Evolutionary conservation across 257 asterid genomes (phyloP).

Genomic region (Ajuga chamaepitys): DNA sequence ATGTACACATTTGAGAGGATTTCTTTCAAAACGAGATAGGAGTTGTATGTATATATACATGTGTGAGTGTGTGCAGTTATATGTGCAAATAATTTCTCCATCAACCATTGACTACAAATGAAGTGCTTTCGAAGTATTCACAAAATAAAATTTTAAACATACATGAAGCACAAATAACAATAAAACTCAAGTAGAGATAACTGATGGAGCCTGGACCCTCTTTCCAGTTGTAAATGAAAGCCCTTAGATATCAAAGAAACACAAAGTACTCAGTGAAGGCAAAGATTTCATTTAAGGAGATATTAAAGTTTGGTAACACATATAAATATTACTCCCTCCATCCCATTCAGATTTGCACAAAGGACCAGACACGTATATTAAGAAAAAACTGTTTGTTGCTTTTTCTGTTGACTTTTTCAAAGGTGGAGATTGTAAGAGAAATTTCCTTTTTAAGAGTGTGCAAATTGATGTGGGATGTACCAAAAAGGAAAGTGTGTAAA

Average conservation of each 20-base stretch:
- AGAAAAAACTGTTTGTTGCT: too few relatives aligned
- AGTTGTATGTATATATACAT: background rate
- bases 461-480: too few relatives aligned
- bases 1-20: background rate
- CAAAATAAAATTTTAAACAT: background rate
- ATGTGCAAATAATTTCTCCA: background rate
- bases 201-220: background rate
- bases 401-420: too few relatives aligned
- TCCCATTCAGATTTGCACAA: too few relatives aligned
- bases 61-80: too few relatives aligned
- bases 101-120: background rate
- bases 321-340: too few relatives aligned
- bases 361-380: too few relatives aligned
- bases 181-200: background rate
- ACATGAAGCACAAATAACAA: background rate
- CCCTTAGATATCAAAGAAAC: background rate
- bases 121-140: background rate
- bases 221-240: constrained; percentile 7
- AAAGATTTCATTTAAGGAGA: background rate
- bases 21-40: background rate
- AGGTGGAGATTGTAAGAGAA: too few relatives aligned
- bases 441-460: too few relatives aligned
- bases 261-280: background rate
- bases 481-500: too few relatives aligned
- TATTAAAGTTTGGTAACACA: background rate